Evolutionary conservation across 345 rosid species (phyloP), one percentile per base, ranked within the genome.

Genomic region (Garcia nutans): DNA sequence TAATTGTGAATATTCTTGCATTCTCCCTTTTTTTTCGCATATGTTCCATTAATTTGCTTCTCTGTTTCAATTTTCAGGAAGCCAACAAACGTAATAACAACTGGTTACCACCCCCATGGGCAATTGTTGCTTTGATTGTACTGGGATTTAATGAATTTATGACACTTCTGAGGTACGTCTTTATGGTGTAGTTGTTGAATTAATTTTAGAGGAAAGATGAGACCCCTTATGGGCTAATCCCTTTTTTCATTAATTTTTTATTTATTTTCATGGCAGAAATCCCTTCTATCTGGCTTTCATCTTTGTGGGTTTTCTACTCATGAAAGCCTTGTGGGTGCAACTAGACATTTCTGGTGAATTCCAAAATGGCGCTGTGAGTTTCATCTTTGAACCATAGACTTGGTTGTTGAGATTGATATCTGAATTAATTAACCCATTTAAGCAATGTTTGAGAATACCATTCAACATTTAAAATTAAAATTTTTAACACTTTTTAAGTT

Each of bases 51-150:
- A 54, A 62, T 41, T 9, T 76, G 41, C 6, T 31, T 65, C 68
- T 4, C 67, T 62, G 65, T 65, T 24, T 68, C 64, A 54, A 69
- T 82, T 81, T 85, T 75, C 94, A 96, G 99, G 99, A 96, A 90
- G 99, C 99, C 47, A 90, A 89, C 84, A 87, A 83, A 78, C 96
- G 97, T 72, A 91, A 81, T 76, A 93, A 92, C 94, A 96, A 92
- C 90, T 96, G 97, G 97, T 71, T 96, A 66, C 99, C 99, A 71
- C 99, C 99, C 79, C 98, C 99, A 83, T 93, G 99, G 99, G 99
- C 99, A 64, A 93, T 96, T 78, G 86, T 78, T 71, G 97, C 98
- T 10, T 55, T 96, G 84, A 57, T 89, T 41, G 82, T 93, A 78
- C 90, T 96, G 70, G 99, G 99, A 75, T 96, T 96, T 79, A 93